Base-by-base conservation (phyloP, 2,329 filamentous ascomycete species). In the Phyllosticta capitalensis region DNA sequence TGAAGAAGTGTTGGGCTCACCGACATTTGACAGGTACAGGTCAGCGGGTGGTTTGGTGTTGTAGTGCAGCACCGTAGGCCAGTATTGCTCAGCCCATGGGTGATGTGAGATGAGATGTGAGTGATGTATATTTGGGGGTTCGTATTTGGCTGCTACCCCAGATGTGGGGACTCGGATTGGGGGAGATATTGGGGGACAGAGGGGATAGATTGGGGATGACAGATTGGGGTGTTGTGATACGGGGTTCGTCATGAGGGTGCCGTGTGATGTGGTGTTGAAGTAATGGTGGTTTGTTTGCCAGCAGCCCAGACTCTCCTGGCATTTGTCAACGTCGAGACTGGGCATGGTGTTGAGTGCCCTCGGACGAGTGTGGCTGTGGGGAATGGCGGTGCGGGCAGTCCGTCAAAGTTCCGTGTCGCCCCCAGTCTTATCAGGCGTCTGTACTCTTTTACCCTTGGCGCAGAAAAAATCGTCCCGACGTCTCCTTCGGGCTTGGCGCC, bases 391-490 rank as follows among this genome's bases (percentile, higher is more conserved):
- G 53, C 53, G 53, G 52, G 52, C 52, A 52, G 38, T 52, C 52
- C 52, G 30, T 38, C 7, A 7, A 30, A 53, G 50, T 48, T 53
- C 56, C 49, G n/a, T 53, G 30, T 26, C 30, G 48, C 57, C 52
- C 38, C 52, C 57, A 33, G 26, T 54, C 54, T 59, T 52, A 55
- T 38, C 30, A 38, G 7, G 58, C 53, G 49, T 49, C 53, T 48
- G 52, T 20, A 28, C 45, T 28, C 53, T 52, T 30, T 50, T 51
- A 30, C 52, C 28, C 56, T 50, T 52, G 52, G 21, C 57, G 48
- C 52, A 60, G 52, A 54, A 60, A 60, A 60, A 60, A 56, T 60
- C 58, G 53, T 56, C 53, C 58, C 58, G 45, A 51, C 57, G 52
- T 52, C 57, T 55, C 52, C 38, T 52, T 60, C 58, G 58, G 58